Percentiles rank a stretch among this genome's conserved stretches.
These are phyloP conservation scores for Phytopythium ostracodes DNA, from an alignment of 352 stramenopile genomes.

Conservation along the genomic window DNA sequence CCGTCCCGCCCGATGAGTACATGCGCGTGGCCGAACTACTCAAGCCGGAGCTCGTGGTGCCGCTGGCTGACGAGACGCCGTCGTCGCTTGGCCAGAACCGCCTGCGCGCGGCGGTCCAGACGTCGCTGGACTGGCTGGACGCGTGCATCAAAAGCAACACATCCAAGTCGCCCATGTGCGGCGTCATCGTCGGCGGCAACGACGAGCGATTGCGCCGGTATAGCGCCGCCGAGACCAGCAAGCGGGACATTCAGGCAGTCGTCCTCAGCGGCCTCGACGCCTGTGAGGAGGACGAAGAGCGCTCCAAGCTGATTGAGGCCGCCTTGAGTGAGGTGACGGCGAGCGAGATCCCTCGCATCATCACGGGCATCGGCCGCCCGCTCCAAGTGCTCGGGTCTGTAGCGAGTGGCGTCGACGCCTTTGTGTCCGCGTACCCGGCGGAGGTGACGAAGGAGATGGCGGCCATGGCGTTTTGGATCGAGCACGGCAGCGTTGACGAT, in stretches of 20 bases:
- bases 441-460: constrained; percentile 40
- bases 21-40: constrained; percentile 53
- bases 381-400: constrained; percentile 55
- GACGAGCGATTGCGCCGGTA: constrained; percentile 47
- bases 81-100: constrained; percentile 57
- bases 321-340: constrained; percentile 34
- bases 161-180: constrained; percentile 34
- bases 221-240: constrained; percentile 58
- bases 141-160: constrained; percentile 32
- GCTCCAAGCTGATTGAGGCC: constrained; percentile 40
- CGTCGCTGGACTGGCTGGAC: constrained; percentile 69
- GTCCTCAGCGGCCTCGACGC: constrained; percentile 59
- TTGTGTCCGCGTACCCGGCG: constrained; percentile 64
- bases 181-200: constrained; percentile 63
- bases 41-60: constrained; percentile 49
- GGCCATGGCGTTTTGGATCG: constrained; percentile 62
- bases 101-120: constrained; percentile 58
- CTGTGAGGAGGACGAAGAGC: constrained; percentile 27
- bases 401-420: constrained; percentile 52
- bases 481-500: constrained; percentile 22
- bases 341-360: constrained; percentile 41
- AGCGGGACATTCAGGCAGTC: constrained; percentile 61
- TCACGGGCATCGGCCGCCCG: constrained; percentile 65
- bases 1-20: constrained; percentile 45
- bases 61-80: constrained; percentile 64